Percentiles rank a stretch among this genome's conserved stretches.
Evolutionary conservation across 352 stramenopile genomes (phyloP).

Genomic region (Sclerospora graminicola): DNA sequence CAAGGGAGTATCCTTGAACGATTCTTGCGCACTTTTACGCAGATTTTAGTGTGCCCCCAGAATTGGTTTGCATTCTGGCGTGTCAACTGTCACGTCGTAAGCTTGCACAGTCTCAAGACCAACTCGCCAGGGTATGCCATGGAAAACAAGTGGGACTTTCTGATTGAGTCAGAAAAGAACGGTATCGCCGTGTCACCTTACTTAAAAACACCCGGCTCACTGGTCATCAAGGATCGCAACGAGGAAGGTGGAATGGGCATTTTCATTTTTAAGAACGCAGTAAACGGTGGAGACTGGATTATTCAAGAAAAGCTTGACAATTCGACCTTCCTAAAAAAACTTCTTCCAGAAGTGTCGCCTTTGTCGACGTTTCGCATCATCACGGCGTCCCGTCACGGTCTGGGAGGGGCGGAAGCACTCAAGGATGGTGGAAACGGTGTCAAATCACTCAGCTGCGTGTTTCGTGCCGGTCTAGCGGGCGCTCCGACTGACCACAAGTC

Average conservation of each 20-base stretch:
- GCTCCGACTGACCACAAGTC: slow-evolving; percentile 95
- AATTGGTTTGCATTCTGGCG: slow-evolving; percentile 98
- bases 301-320: slow-evolving; percentile 96
- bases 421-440: slow-evolving; percentile 48
- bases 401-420: slow-evolving; percentile 33
- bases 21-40: slow-evolving; percentile 82
- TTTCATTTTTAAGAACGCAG: slow-evolving; percentile 96
- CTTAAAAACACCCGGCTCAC: slow-evolving; percentile 77
- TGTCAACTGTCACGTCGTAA: slow-evolving; percentile 92
- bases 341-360: slow-evolving; percentile 90
- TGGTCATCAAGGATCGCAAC: slow-evolving; percentile 97
- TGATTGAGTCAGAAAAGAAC: slow-evolving; percentile 85
- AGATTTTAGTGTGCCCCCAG: slow-evolving; percentile 80
- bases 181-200: slow-evolving; percentile 92
- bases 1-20: slow-evolving; percentile 74
- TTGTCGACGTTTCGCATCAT: slow-evolving; percentile 98
- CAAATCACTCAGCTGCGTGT: slow-evolving; percentile 75
- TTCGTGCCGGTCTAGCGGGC: slow-evolving; percentile 50
- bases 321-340: slow-evolving; percentile 81
- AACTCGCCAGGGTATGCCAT: slow-evolving; percentile 89
- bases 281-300: slow-evolving; percentile 90
- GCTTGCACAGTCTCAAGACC: slow-evolving; percentile 90
- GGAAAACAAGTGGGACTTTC: slow-evolving; percentile 99
- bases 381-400: slow-evolving; percentile 82
- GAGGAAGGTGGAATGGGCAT: slow-evolving; percentile 97